Conservation (phyloP, 768 basidiomycete species). For the Russula vinacea region DNA sequence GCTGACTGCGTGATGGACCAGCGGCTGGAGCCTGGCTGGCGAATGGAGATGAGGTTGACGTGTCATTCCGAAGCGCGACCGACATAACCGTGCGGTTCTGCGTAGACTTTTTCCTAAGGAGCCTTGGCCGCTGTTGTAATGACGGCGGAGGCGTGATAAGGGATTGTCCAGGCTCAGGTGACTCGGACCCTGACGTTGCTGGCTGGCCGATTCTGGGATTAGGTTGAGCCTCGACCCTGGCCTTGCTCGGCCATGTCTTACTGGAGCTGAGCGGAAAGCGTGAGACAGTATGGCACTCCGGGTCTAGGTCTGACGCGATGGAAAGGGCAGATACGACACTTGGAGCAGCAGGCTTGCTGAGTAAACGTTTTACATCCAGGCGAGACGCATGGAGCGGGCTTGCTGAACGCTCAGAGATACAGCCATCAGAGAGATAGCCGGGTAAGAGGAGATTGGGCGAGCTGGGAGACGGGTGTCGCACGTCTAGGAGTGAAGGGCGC, state of each 20-base stretch:
- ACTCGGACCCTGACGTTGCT: neutral
- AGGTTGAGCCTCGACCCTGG: constrained; percentile 4
- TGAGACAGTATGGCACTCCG: constrained; percentile 16
- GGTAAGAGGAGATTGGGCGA: constrained; percentile 18
- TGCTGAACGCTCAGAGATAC: constrained; percentile 18
- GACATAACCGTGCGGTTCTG: neutral
- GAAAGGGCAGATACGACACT: constrained; percentile 27
- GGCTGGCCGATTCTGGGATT: neutral
- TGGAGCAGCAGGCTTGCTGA: constrained; percentile 29
- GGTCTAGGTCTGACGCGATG: constrained; percentile 28
- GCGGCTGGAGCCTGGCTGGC: constrained; percentile 3
- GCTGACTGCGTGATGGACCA: constrained; percentile 8
- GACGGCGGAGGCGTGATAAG: neutral
- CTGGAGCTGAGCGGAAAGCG: constrained; percentile 2
- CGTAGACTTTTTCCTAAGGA: constrained; percentile 17
- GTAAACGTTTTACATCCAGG: constrained; percentile 30
- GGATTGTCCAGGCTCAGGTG: constrained; percentile 12
- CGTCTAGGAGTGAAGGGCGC: constrained; percentile 7
- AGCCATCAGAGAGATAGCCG: constrained; percentile 27
- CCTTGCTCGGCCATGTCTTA: constrained; percentile 19
- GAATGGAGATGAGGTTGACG: constrained; percentile 11
- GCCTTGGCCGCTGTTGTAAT: constrained; percentile 11
- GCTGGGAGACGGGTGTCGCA: constrained; percentile 21
- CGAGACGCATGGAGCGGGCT: constrained; percentile 23
- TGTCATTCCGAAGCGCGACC: neutral